Base-by-base conservation (phyloP, 192 early-diverging fungal species). In the Radiomyces spectabilis region DNA sequence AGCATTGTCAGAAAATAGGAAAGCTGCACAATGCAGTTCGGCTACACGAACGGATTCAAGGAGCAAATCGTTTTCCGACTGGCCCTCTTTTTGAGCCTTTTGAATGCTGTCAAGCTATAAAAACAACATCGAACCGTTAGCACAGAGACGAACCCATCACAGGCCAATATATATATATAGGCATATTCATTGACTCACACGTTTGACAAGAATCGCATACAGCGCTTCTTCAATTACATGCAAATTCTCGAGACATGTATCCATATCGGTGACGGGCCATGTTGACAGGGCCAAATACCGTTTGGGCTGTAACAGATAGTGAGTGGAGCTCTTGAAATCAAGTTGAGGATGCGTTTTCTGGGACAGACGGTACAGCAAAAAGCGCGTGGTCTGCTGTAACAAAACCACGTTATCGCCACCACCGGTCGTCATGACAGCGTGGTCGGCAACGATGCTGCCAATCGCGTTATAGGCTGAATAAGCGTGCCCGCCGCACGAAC, bases 401-500 rank as follows among this genome's bases (percentile, higher is more conserved):
- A 77, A 41, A 3, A 68, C 62, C 3, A 61, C 58, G 32, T 77
- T 75, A 35, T 77, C 75, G n/a, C 75, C 75, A 34, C 65, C 75
- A 32, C 67, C 67, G 25, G 83, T 85, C 0, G 83, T 85, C 19
- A 78, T 63, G 8, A 83, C 81, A 33, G 79, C 81, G 57, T 64
- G 83, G 39, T 81, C 81, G 10, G 60, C 74, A 48, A 80, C 77
- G 34, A 73, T 55, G 15, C 60, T 70, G 7, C 75, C 77, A 42
- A 85, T 83, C 34, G 73, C 74, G 59, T 85, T 85, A 66, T 85
- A 85, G 30, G 76, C 39, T 31, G 79, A 82, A 57, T 82, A 85
- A 4, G 83, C 83, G 42, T 85, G 81, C n/a, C 83, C 83, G 57
- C 83, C 83, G 44, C 72, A 70, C 38, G 75, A 64, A 55, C 80